Percentiles rank a stretch among this genome's conserved stretches.
phyloP scores from a whole-genome alignment of 805 yeast species.

The Hanseniaspora lindneri region DNA sequence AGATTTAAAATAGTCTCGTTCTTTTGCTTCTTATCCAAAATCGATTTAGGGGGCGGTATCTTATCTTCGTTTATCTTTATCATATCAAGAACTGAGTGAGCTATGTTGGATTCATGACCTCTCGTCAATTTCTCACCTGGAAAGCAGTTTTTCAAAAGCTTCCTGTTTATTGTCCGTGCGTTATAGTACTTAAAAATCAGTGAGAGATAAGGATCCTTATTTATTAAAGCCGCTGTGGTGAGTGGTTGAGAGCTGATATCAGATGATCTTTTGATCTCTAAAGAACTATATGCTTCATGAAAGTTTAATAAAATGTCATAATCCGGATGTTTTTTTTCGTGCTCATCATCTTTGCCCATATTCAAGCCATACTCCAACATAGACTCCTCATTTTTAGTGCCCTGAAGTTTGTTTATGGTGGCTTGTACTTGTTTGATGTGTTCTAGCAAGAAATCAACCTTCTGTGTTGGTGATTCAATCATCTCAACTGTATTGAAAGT shows the following conservation, averaged over 20 bases:
- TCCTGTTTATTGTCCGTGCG: constrained; percentile 14
- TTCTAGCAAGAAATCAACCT: not conserved
- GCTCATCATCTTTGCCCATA: not conserved
- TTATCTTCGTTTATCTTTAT: constrained; percentile 15
- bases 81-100: constrained; percentile 14
- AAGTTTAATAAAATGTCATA: constrained; percentile 1
- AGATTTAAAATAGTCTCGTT: constrained; percentile 1
- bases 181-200: constrained; percentile 14
- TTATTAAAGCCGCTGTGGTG: constrained; percentile 6
- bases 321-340: not conserved
- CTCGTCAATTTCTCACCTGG: constrained; percentile 7
- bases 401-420: not conserved
- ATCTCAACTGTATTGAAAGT: not conserved
- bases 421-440: not conserved
- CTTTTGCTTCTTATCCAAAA: constrained; percentile 14
- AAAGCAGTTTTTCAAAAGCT: constrained; percentile 8
- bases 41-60: constrained; percentile 14
- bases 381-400: not conserved
- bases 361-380: no score
- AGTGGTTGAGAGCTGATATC: constrained; percentile 12
- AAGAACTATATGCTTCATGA: constrained; percentile 2
- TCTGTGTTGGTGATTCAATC: not conserved
- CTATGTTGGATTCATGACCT: constrained; percentile 11
- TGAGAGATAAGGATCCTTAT: constrained; percentile 8
- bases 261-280: constrained; percentile 16